Conservation (phyloP, 1,284 basidiomycete species). For the Boletus smithii region DNA sequence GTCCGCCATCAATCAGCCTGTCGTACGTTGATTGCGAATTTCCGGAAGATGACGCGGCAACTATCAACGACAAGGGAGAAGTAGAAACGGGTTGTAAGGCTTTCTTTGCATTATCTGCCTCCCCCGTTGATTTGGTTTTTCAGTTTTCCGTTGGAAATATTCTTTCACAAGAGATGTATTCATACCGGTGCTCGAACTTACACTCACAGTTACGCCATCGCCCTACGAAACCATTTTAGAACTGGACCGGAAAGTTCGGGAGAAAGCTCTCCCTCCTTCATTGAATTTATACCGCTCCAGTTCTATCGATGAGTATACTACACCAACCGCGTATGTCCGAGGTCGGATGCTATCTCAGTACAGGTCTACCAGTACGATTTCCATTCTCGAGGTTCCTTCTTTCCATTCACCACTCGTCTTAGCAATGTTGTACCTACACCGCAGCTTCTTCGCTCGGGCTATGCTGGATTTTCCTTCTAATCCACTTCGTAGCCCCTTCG, state of each 20-base stretch:
- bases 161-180: constrained; percentile 46
- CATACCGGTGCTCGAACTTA: constrained; percentile 47
- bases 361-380: constrained; percentile 43
- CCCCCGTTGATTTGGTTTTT: constrained; percentile 12
- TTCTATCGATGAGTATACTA: constrained; percentile 45
- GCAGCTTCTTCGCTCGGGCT: constrained; percentile 61
- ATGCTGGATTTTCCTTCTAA: constrained; percentile 59
- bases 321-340: constrained; percentile 48
- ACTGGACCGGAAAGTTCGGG: constrained; percentile 55
- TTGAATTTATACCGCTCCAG: constrained; percentile 48
- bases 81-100: constrained; percentile 46
- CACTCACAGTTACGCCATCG: constrained; percentile 49
- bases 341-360: constrained; percentile 50
- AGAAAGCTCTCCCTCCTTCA: constrained; percentile 49
- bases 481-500: constrained; percentile 58
- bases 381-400: neutral
- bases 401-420: constrained; percentile 10
- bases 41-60: constrained; percentile 47
- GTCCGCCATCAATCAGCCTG: constrained; percentile 52
- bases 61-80: constrained; percentile 47
- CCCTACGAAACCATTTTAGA: constrained; percentile 54
- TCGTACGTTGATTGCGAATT: constrained; percentile 60
- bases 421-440: constrained; percentile 56
- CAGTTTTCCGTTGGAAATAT: constrained; percentile 35
- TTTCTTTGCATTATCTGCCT: neutral